Evolutionary conservation across 192 early-diverging fungal species (phyloP).

Genomic region (Piromyces finnis): DNA sequence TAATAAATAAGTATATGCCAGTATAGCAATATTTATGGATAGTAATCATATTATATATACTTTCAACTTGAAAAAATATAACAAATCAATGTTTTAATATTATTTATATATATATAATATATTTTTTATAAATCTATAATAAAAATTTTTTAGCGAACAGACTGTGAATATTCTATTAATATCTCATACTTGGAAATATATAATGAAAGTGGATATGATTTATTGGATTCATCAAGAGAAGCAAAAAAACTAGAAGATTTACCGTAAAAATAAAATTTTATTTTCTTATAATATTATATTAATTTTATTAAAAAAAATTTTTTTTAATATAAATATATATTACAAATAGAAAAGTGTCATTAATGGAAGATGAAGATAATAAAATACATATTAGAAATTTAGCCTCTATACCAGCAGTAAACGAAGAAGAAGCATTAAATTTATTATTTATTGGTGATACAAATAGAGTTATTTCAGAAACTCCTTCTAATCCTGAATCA

Average conservation of each 20-base stretch:
- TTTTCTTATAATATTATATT: background rate
- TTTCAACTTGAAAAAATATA: too few species aligned
- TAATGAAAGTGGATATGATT: constrained; percentile 39
- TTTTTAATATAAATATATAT: background rate
- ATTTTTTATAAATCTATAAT: constrained; percentile 1
- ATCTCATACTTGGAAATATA: constrained; percentile 47
- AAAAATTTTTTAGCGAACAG: background rate
- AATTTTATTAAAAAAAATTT: background rate
- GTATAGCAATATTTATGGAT: too few species aligned
- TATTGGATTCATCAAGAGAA: constrained; percentile 29
- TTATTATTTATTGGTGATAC: constrained; percentile 41
- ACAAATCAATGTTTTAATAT: too few species aligned
- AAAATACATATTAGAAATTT: constrained; percentile 34
- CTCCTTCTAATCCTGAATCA: constrained; percentile 41
- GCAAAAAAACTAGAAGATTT: constrained; percentile 43
- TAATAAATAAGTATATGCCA: too few species aligned
- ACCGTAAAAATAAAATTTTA: constrained; percentile 12
- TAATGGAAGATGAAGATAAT: constrained; percentile 25
- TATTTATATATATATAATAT: too few species aligned
- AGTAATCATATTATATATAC: too few species aligned
- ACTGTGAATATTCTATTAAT: constrained; percentile 16
- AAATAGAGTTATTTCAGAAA: constrained; percentile 44
- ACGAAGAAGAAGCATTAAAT: constrained; percentile 39
- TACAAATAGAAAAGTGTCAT: constrained; percentile 23
- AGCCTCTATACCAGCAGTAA: constrained; percentile 13